A percentile compares a stretch with the other conserved stretches of the same genome.
These are phyloP conservation scores for Theobroma cacao DNA, from an alignment of 345 rosid species.

Conservation along the genomic window DNA sequence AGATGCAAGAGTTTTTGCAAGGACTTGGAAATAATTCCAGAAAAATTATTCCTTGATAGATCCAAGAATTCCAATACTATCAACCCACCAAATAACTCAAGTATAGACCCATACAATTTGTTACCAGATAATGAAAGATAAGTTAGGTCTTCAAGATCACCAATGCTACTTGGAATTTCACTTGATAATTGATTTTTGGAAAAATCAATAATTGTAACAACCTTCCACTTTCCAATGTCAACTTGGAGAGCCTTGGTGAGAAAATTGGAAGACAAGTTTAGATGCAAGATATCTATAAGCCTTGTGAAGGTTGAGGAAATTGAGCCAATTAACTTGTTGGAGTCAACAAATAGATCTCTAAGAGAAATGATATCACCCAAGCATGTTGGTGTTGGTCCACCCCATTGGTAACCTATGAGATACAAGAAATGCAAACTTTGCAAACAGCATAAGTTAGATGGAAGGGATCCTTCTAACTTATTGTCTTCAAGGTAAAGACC, in stretches of 20 bases:
- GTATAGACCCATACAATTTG: too few relatives aligned
- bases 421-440: neutral
- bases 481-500: too few relatives aligned
- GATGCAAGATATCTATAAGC: neutral
- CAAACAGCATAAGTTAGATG: neutral
- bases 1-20: too few relatives aligned
- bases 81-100: too few relatives aligned
- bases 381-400: too few relatives aligned
- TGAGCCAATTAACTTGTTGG: neutral
- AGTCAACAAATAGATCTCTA: neutral
- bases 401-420: neutral
- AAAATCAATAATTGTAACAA: neutral
- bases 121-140: neutral
- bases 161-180: too few relatives aligned
- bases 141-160: neutral
- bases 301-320: neutral
- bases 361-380: neutral
- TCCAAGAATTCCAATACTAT: too few relatives aligned
- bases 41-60: too few relatives aligned
- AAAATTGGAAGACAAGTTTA: neutral
- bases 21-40: too few relatives aligned
- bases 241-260: neutral
- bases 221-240: constrained; percentile 1
- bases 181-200: constrained; percentile 8
- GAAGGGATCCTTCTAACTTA: too few relatives aligned